Base-by-base conservation (phyloP, 2,329 filamentous ascomycete species). In the Albifimbria verrucaria region DNA sequence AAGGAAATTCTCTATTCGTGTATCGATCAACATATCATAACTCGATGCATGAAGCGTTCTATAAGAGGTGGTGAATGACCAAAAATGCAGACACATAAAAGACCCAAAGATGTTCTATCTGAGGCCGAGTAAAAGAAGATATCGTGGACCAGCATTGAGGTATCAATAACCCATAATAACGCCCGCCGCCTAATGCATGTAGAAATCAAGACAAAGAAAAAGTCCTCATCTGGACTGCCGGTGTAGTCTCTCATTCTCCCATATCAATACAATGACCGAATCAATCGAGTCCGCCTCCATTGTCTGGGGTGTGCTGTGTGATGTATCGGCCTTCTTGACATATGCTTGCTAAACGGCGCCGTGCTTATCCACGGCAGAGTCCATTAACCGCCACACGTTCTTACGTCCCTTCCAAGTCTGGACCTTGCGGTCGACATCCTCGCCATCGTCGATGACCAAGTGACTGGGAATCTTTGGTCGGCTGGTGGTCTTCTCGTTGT, bases 271-370 rank as follows among this genome's bases (percentile, higher is more conserved):
- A 57, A 76, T 68, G 4, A 75, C 62, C 21, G 72, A 75, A 52
- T 75, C 72, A 2, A 67, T 58, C 25, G 66, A 61, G 6, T 65
- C 60, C 6, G 56, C 55, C 24, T 63, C 63, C 42, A 64, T 64
- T 26, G 12, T 50, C 4, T 51, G 55, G 45, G 9, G 56, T 50
- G 39, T 61, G 22, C 57, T 36, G 12, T 63, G 57, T n/a, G 44
- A 44, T 22, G 43, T 55, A 18, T 51, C 36, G 50, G 61, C 62
- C 32, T 52, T 65, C 50, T 73, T 76, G 18, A 77, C 61, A 43
- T 79, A 79, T 0, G 73, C 74, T 65, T 79, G 76, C 74, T 75
- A 74, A 2, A 78, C 71, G 42, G 68, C 65, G 9, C 75, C 73
- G 18, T 67, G 58, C 2, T 64, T 57, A 3, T 65, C 66, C 1